Percentiles rank a stretch among this genome's conserved stretches.
phyloP scores from a whole-genome alignment of 306 rosid genomes.

The barrel medic (Medicago truncatula) region DNA sequence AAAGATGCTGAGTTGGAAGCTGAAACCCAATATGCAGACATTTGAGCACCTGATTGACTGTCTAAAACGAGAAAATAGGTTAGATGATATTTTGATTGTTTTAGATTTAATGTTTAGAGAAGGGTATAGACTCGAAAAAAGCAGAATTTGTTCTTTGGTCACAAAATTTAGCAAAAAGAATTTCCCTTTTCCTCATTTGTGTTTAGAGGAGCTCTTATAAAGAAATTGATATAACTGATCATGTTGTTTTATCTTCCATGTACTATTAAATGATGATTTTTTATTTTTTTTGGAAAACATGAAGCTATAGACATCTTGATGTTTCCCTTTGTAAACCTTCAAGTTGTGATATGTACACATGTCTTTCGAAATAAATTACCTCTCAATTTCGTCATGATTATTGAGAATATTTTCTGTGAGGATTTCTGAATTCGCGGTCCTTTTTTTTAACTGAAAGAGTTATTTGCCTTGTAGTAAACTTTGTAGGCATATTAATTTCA shows the following conservation, averaged over 20 bases:
- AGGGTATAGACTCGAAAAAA: slow-evolving; percentile 58
- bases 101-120: slow-evolving; percentile 62
- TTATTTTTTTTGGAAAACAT: background rate
- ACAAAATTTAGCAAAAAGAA: slow-evolving; percentile 46
- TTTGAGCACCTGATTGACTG: slow-evolving; percentile 57
- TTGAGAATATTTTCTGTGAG: background rate
- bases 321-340: background rate
- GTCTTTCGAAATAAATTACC: background rate
- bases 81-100: slow-evolving; percentile 68
- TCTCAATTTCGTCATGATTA: background rate
- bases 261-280: background rate
- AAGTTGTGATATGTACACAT: background rate
- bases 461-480: background rate
- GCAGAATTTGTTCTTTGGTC: slow-evolving; percentile 49
- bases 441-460: background rate
- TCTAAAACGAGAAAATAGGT: slow-evolving; percentile 51
- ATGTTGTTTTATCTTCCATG: slow-evolving; percentile 39
- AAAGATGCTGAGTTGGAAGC: slow-evolving; percentile 54
- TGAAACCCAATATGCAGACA: slow-evolving; percentile 55
- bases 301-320: background rate
- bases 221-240: slow-evolving; percentile 38
- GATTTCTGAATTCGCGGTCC: background rate
- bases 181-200: slow-evolving; percentile 42
- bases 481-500: background rate
- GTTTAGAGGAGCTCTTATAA: slow-evolving; percentile 53